Evolutionary conservation across 495 filamentous ascomycete genomes (phyloP), one percentile per base, ranked within the genome.

Genomic region (Penicillium bialowiezense): DNA sequence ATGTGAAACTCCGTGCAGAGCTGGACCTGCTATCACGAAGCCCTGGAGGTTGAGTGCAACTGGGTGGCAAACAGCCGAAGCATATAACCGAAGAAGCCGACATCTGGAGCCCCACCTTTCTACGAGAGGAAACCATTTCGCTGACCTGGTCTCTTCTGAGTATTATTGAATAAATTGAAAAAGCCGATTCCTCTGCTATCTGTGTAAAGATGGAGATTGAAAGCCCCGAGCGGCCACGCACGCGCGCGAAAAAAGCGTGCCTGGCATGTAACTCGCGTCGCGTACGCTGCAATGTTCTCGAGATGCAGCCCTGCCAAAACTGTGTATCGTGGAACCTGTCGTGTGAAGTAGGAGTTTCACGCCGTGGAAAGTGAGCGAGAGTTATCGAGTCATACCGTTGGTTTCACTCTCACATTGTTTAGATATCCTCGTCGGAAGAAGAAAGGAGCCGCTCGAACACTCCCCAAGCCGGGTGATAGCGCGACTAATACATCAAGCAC

Each of bases 201-300:
- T 48, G 12, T n/a, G 36, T 6, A n/a, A 54, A n/a, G 10, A 58
- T 59, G 55, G 52, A 44, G 26, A 41, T 33, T 3, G 17, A 24
- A 9, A 50, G 17, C 14, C n/a, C 46, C 5, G 54, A 60, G 26
- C 53, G 52, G n/a, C 52, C 52, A 20, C 54, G 59, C 17, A 58
- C 53, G n/a, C 59, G 73, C 39, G 72, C 73, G 20, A 71, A 68
- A 41, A 68, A 68, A 53, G 74, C 74, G 2, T 77, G 74, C 47
- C 49, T 71, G 48, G 60, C 67, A 32, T 77, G 73, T 54, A 75
- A 77, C 48, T 52, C 63, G 0, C 67, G 74, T 13, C 72, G 74
- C 21, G 72, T 76, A 28, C 68, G 69, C 29, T 77, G 74, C 52
- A 70, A 77, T 60, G 74, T 75, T 13, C 52, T 73, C 13, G 65